Evolutionary conservation across 1,284 basidiomycete species (phyloP), one percentile per base, ranked within the genome.

Genomic region (Pseudozyma sp.): DNA sequence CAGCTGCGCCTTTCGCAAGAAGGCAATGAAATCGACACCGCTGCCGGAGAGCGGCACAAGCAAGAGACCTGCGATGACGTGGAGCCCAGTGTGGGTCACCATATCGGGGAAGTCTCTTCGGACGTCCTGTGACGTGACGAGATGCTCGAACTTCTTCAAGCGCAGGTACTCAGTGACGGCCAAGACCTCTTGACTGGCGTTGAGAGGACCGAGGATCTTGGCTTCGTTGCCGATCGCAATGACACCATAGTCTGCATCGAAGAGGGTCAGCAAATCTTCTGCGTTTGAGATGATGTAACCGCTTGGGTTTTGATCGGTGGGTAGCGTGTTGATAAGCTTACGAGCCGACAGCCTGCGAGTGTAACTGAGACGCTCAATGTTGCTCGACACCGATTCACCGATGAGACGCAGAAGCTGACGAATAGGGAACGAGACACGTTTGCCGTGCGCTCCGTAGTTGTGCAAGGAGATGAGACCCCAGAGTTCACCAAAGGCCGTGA

Each of bases 401-500:
- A 95, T 87, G 7, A 95, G 88, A 16, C 92, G 89, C 60, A 82
- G 81, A 12, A 86, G 78, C 83, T 93, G 92, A 39, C 92, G 89
- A 14, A 93, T 90, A 5, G 92, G 92, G 86, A 94, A 93, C 0
- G 92, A 92, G 11, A 93, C 92, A 16, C 93, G 89, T 90, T 92
- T 93, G 12, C 92, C 92, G 72, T 90, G 87, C 18, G 86, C 77
- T 1, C 93, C 93, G 76, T 94, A 95, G 0, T 90, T 91, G 83
- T 95, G 93, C 79, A 93, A 92, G 4, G 92, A 89, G 63, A 95
- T 90, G 9, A 96, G 87, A 49, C 93, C 93, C 93, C 93, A 95
- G 0, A 95, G 87, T 51, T 90, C 87, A 40, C 91, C 92, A 78
- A 94, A 95, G 0, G 92, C 92, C 82, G 93, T 90, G 78, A 95